Percentiles rank a stretch among this genome's conserved stretches.
Evolutionary conservation across 495 filamentous ascomycete species (phyloP).

Genomic region (Xylaria telfairii): DNA sequence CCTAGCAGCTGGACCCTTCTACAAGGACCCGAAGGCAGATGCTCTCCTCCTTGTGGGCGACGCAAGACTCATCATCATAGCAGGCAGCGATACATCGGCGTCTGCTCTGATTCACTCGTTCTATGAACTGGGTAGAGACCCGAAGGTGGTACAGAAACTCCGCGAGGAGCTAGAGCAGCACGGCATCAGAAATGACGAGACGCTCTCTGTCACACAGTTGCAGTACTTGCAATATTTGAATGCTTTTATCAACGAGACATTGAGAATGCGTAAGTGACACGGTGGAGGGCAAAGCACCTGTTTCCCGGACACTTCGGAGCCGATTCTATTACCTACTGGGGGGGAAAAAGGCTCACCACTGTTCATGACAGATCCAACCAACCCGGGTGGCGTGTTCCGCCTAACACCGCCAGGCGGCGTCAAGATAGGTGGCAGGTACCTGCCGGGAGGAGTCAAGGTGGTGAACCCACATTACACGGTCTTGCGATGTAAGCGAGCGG

Average conservation of each 20-base stretch:
- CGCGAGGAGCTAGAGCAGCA: constrained; percentile 49
- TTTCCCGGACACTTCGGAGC: constrained; percentile 34
- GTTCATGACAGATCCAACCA: constrained; percentile 57
- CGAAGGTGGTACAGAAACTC: constrained; percentile 42
- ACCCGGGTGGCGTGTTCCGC: constrained; percentile 49
- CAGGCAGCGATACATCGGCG: constrained; percentile 60
- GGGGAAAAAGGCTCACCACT: constrained; percentile 55
- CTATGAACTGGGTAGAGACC: constrained; percentile 55
- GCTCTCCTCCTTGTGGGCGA: constrained; percentile 42
- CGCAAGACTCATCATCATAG: constrained; percentile 51
- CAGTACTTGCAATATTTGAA: constrained; percentile 17
- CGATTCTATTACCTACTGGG: too few relatives aligned
- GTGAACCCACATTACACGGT: constrained; percentile 43
- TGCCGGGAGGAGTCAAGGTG: constrained; percentile 25
- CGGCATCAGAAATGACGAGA: constrained; percentile 30
- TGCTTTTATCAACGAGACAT: constrained; percentile 30
- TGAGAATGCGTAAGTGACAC: constrained; percentile 31
- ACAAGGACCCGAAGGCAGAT: constrained; percentile 42
- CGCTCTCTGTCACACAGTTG: constrained; percentile 24
- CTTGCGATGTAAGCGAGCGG: constrained; percentile 27
- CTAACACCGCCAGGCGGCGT: constrained; percentile 36
- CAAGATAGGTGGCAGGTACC: constrained; percentile 26
- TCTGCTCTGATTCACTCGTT: constrained; percentile 55
- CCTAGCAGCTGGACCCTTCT: constrained; percentile 45
- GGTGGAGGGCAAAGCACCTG: constrained; percentile 30